phyloP scores from a whole-genome alignment of 148 eudicot genomes.

The Pharnaceum exiguum region DNA sequence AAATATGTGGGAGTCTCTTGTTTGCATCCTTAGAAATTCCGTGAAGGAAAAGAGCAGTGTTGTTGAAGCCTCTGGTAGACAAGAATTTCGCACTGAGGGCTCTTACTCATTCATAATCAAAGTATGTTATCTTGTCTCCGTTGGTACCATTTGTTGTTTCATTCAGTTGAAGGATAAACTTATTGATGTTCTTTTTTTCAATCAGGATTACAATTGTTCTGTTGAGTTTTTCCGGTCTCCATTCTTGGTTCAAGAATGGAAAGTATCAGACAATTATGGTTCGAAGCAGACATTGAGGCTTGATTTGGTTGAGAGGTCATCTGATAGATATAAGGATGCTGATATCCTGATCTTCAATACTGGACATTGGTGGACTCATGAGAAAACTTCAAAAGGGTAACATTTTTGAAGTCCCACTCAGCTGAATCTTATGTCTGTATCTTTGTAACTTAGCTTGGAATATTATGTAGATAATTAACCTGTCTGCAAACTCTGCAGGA shows the following conservation, averaged over 20 bases:
- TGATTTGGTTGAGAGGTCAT: conserved; percentile 49
- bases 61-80: conserved; percentile 63
- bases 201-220: conserved; percentile 57
- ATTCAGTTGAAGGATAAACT: not conserved
- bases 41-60: conserved; percentile 48
- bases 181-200: not conserved
- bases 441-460: not conserved
- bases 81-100: conserved; percentile 46
- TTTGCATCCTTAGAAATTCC: conserved; percentile 55
- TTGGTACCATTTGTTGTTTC: not conserved
- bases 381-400: conserved; percentile 65
- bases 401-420: not conserved
- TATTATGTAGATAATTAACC: not conserved
- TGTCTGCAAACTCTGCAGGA: conserved; percentile 56
- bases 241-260: conserved; percentile 70
- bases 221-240: conserved; percentile 63
- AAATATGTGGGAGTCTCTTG: conserved; percentile 89
- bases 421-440: not conserved
- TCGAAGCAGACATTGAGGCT: conserved; percentile 53
- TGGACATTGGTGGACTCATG: conserved; percentile 92
- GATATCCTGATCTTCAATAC: conserved; percentile 76
- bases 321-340: conserved; percentile 45
- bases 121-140: conserved; percentile 21
- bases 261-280: conserved; percentile 41
- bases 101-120: conserved; percentile 55